A percentile compares a stretch with the other conserved stretches of the same genome.
Conservation (phyloP, 164 flowering plant genomes). For the Saururus chinensis region DNA sequence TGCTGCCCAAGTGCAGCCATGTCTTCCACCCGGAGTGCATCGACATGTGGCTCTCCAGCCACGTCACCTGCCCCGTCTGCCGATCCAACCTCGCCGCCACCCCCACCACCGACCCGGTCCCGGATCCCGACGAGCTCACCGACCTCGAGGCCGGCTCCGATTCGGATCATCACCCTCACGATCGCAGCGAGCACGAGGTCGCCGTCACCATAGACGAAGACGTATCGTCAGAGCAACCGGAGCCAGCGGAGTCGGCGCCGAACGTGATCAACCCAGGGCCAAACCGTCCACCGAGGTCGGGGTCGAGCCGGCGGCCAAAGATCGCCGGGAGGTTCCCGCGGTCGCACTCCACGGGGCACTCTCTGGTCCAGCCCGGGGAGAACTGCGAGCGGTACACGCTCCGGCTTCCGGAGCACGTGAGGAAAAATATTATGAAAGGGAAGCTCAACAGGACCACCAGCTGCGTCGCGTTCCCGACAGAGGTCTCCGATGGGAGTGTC, state of each 20-base stretch:
- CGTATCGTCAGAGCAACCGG: background rate
- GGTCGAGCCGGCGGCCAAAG: constrained; percentile 11
- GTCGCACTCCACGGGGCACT: constrained; percentile 81
- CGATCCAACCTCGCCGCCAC: constrained; percentile 17
- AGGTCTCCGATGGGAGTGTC: constrained; percentile 12
- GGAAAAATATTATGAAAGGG: constrained; percentile 34
- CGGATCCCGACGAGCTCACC: background rate
- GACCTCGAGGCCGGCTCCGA: constrained; percentile 7
- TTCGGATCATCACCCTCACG: constrained; percentile 6
- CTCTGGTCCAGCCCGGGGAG: constrained; percentile 47
- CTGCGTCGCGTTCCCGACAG: constrained; percentile 11
- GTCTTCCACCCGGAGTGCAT: constrained; percentile 39
- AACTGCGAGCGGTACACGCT: constrained; percentile 51
- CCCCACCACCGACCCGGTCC: constrained; percentile 16
- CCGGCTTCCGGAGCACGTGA: constrained; percentile 43
- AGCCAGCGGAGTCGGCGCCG: background rate
- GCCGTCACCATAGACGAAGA: constrained; percentile 6
- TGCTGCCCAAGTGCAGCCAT: constrained; percentile 36
- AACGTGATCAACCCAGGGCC: constrained; percentile 5
- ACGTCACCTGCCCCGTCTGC: constrained; percentile 40
- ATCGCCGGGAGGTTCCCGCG: constrained; percentile 25
- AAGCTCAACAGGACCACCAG: constrained; percentile 36
- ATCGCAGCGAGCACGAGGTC: constrained; percentile 2
- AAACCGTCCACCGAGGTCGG: constrained; percentile 34
- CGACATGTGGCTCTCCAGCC: constrained; percentile 27